Percentiles rank a stretch among this genome's conserved stretches.
Evolutionary conservation across 345 rosid genomes (phyloP).

Genomic region (Anastatica hierochuntica): DNA sequence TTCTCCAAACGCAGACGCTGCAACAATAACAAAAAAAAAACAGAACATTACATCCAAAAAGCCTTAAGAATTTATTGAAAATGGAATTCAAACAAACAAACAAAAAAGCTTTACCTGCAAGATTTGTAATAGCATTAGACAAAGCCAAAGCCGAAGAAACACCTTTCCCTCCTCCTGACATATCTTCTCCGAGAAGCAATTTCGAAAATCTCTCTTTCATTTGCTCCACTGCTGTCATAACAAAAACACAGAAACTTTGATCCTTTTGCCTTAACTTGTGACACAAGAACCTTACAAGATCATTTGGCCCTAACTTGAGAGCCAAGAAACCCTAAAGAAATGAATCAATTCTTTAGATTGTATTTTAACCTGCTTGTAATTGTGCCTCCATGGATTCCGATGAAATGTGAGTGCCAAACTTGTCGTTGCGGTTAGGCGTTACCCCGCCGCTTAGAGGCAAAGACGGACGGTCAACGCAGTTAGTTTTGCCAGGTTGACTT

Average conservation of each 20-base stretch:
- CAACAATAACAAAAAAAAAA: not conserved
- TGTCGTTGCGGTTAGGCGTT: conserved; percentile 17
- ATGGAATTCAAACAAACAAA: no score
- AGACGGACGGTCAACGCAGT: conserved; percentile 21
- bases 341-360: not conserved
- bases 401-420: conserved; percentile 5
- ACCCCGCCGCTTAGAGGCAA: conserved; percentile 18
- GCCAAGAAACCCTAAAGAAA: not conserved
- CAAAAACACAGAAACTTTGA: not conserved
- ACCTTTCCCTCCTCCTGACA: conserved; percentile 80
- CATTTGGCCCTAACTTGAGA: not conserved
- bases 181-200: conserved; percentile 64
- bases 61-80: no score
- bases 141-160: conserved; percentile 72
- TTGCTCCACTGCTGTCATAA: conserved; percentile 43
- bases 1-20: conserved; percentile 44
- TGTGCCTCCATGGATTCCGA: conserved; percentile 29
- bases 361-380: conserved; percentile 28
- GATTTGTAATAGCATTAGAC: conserved; percentile 46
- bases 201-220: conserved; percentile 59
- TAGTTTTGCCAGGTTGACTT: conserved; percentile 21
- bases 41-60: not conserved
- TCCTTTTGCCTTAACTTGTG: not conserved
- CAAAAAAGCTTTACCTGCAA: conserved; percentile 23
- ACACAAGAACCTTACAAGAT: not conserved